Evolutionary conservation across 2,329 filamentous ascomycete genomes (phyloP), one percentile per base, ranked within the genome.

Genomic region (Metarhizium humberi): DNA sequence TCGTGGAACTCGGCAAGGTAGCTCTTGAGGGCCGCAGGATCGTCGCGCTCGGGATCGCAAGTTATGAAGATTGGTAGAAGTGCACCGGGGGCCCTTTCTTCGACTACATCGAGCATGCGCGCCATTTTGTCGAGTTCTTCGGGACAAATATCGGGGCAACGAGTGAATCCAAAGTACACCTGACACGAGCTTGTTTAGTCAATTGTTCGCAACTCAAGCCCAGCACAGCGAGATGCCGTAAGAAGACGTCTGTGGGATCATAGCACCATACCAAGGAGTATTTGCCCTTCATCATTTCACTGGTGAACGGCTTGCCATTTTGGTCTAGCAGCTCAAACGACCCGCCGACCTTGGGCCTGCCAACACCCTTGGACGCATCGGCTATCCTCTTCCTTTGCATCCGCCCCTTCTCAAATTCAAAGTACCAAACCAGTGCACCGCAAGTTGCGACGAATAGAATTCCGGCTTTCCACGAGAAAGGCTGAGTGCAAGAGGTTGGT

Each of bases 91-190:
- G 67, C 65, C 63, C 78, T 72, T 51, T 74, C 74, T 62, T 84
- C 75, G 48, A 86, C 79, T 6, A 81, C 76, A 67, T 99, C 91
- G 67, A 95, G 87, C 83, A 97, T 96, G 56, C 80, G 79, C n/a
- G 92, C 89, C 92, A 99, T 96, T 78, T 99, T 99, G 76, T 99
- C 94, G 64, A 99, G 86, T 74, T 99, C 94, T 67, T 99, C 94
- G 38, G 94, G 94, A 76, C 94, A 99, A 69, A 99, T 99, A 70
- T 99, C 94, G 29, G 94, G 94, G 70, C 94, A 99, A 72, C 96
- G 92, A 8, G 90, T 92, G 79, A 99, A 99, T 66, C 94, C 94
- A 69, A 99, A 99, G 75, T 99, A 99, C 42, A 97, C 85, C 90
- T 94, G 61, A 16, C 13, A 16, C 36, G 29, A 11, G 20, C 30